These are phyloP conservation scores for Auriculariales sp. DNA, from an alignment of 768 basidiomycete genomes.

Conservation along the genomic window DNA sequence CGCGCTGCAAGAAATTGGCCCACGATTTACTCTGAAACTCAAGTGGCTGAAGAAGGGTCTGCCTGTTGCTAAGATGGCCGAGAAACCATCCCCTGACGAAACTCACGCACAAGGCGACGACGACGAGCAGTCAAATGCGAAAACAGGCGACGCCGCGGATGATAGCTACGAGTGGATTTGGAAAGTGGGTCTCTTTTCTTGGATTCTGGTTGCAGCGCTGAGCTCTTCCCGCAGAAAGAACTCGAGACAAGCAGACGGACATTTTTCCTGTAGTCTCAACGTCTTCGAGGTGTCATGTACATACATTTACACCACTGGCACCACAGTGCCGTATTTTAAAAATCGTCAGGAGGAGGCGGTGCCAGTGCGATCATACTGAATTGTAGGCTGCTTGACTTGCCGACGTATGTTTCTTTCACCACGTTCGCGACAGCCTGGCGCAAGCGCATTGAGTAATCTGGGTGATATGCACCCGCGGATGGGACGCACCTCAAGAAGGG, in stretches of 20 bases:
- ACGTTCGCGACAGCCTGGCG: conserved; percentile 49
- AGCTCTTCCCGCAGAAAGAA: conserved; percentile 48
- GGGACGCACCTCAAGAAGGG: conserved; percentile 30
- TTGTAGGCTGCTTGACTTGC: conserved; percentile 33
- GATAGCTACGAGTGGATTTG: conserved; percentile 60
- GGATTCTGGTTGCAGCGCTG: not conserved
- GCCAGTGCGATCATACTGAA: conserved; percentile 59
- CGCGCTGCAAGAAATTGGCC: conserved; percentile 91
- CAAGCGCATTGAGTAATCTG: not conserved
- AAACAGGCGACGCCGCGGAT: conserved; percentile 11
- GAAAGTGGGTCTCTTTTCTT: conserved; percentile 47
- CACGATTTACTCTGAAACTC: conserved; percentile 90
- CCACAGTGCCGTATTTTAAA: too few relatives aligned
- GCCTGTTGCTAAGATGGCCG: conserved; percentile 47
- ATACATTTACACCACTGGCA: not conserved
- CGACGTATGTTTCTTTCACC: conserved; percentile 46
- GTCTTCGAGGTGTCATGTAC: not conserved
- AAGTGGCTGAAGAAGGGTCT: conserved; percentile 79
- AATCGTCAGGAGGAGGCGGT: too few relatives aligned
- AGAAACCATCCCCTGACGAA: too few relatives aligned
- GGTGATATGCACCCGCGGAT: conserved; percentile 9
- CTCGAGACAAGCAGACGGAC: conserved; percentile 81
- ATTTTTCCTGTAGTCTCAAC: conserved; percentile 76
- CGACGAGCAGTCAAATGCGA: conserved; percentile 8
- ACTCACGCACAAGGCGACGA: conserved; percentile 14